Percentiles rank a stretch among this genome's conserved stretches.
Evolutionary conservation across 2,329 filamentous ascomycete genomes (phyloP).

Genomic region (Trichoderma endophyticum): DNA sequence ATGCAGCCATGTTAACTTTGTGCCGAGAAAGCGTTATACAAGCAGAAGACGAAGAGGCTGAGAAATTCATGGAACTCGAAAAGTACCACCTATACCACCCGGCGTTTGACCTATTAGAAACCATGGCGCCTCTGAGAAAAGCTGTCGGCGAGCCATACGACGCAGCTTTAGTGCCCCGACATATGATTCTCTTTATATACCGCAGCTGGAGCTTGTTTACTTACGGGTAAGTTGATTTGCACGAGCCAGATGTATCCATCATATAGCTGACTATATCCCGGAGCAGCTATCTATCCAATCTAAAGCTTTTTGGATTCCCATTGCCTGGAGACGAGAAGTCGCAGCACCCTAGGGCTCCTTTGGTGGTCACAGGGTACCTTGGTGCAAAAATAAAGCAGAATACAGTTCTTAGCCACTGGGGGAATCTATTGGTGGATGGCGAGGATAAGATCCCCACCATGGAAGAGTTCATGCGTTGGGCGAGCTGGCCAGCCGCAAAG

Average conservation of each 20-base stretch:
- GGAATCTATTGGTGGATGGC: constrained; percentile 23
- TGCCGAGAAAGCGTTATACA: constrained; percentile 17
- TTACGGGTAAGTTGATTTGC: constrained; percentile 15
- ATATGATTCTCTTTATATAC: constrained; percentile 22
- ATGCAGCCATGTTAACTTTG: constrained; percentile 26
- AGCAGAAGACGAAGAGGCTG: neutral
- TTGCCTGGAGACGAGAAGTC: neutral
- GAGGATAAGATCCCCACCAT: constrained; percentile 13
- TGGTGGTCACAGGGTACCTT: constrained; percentile 21
- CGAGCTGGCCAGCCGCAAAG: constrained; percentile 24
- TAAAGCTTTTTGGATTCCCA: neutral
- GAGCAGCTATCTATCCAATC: neutral
- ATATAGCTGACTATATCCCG: neutral
- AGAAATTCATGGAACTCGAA: constrained; percentile 15
- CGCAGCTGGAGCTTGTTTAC: constrained; percentile 28
- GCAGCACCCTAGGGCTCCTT: neutral
- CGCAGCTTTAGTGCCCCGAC: constrained; percentile 20
- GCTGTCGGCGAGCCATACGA: neutral
- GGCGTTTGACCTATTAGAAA: constrained; percentile 17
- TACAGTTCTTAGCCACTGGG: constrained; percentile 25
- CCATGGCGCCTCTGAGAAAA: constrained; percentile 22
- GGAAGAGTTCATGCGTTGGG: constrained; percentile 24
- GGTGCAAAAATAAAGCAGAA: constrained; percentile 24
- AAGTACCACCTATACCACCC: neutral
- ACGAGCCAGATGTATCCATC: neutral